Evolutionary conservation across 2,329 filamentous ascomycete genomes (phyloP).

Genomic region (Diplodia scrobiculata): DNA sequence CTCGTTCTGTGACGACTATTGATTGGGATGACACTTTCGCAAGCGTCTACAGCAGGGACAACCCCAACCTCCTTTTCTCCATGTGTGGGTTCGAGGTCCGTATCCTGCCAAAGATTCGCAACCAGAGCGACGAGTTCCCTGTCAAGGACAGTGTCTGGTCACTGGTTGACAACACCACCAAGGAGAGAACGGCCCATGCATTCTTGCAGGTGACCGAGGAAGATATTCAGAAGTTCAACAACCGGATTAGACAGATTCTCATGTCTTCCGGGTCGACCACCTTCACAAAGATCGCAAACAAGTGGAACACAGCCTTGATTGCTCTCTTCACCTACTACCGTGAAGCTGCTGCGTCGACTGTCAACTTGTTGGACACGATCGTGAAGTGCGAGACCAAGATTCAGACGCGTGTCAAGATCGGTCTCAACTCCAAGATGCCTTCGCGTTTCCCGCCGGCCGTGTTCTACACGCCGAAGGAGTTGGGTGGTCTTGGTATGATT

Average conservation of each 20-base stretch:
- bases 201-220: constrained; percentile 98
- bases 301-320: constrained; percentile 98
- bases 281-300: constrained; percentile 99
- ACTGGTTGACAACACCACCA: constrained; percentile 91
- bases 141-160: constrained; percentile 99
- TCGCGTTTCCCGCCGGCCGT: constrained; percentile 97
- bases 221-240: constrained; percentile 98
- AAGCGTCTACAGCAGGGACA: constrained; percentile 96
- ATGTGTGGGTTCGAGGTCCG: constrained; percentile 99
- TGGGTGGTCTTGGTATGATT: constrained; percentile 97
- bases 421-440: constrained; percentile 98
- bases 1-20: constrained; percentile 91
- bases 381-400: constrained; percentile 99
- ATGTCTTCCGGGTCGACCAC: constrained; percentile 99
- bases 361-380: constrained; percentile 91
- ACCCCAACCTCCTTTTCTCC: constrained; percentile 93
- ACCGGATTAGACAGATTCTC: constrained; percentile 94
- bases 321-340: constrained; percentile 98
- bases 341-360: constrained; percentile 93
- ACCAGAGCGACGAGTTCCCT: constrained; percentile 93
- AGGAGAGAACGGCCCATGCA: constrained; percentile 94
- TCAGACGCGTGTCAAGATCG: constrained; percentile 97
- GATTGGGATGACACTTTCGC: constrained; percentile 99
- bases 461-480: constrained; percentile 97
- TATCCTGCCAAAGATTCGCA: constrained; percentile 91